These are phyloP conservation scores for Gonapodya sp. DNA, from an alignment of 192 early-diverging fungal genomes.

Conservation along the genomic window DNA sequence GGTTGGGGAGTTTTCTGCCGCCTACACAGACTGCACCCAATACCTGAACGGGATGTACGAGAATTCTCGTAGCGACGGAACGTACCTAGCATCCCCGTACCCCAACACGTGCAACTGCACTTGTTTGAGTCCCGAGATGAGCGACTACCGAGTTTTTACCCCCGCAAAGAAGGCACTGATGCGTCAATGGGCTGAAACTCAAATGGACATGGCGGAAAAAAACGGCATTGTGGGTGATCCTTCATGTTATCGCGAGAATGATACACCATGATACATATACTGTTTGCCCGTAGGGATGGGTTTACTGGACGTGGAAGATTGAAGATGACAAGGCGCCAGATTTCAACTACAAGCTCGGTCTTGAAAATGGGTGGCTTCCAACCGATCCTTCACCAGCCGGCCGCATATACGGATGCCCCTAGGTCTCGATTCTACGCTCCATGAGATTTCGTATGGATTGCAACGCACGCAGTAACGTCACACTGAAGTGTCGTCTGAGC, in stretches of 20 bases:
- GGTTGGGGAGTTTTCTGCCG: slow-evolving; percentile 62
- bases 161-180: slow-evolving; percentile 34
- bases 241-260: slow-evolving; percentile 42
- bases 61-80: slow-evolving; percentile 55
- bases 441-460: too few relatives aligned
- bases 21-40: slow-evolving; percentile 63
- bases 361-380: slow-evolving; percentile 27
- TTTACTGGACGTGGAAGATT: slow-evolving; percentile 52
- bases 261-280: background rate
- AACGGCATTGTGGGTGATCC: background rate
- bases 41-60: slow-evolving; percentile 57
- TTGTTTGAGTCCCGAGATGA: slow-evolving; percentile 30
- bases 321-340: slow-evolving; percentile 27
- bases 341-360: slow-evolving; percentile 38
- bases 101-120: slow-evolving; percentile 29
- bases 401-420: background rate
- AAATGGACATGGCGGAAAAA: slow-evolving; percentile 30
- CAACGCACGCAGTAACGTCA: too few relatives aligned
- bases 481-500: too few relatives aligned
- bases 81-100: slow-evolving; percentile 18
- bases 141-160: slow-evolving; percentile 35
- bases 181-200: slow-evolving; percentile 37
- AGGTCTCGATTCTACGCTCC: too few relatives aligned
- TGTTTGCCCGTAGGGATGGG: slow-evolving; percentile 25
- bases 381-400: slow-evolving; percentile 2